Conservation (phyloP, 2,329 filamentous ascomycete species). For the Ophiostoma himal-ulmi region DNA sequence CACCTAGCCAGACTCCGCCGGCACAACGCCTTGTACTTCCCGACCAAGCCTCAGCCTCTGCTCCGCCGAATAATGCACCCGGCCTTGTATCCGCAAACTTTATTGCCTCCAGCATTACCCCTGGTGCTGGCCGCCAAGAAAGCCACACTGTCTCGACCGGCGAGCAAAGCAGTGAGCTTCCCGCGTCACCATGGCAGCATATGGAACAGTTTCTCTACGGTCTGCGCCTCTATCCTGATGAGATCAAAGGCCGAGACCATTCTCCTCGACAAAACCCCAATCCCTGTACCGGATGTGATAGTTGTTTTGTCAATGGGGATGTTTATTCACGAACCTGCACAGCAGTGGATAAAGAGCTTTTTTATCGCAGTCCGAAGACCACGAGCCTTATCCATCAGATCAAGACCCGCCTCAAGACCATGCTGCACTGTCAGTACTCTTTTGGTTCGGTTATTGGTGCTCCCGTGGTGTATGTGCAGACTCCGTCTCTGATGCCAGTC, state of each 20-base stretch:
- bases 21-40: not conserved
- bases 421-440: conserved; percentile 29
- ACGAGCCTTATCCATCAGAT: not conserved
- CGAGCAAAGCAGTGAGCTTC: not conserved
- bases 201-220: conserved; percentile 29
- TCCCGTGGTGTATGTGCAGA: conserved; percentile 25
- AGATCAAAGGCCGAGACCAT: conserved; percentile 11
- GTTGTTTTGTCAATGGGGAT: not conserved
- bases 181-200: conserved; percentile 29
- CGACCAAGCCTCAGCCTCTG: not conserved
- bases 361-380: not conserved
- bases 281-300: not conserved
- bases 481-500: not conserved
- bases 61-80: not conserved
- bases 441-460: conserved; percentile 30
- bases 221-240: not conserved
- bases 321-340: conserved; percentile 3
- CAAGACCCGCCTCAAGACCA: conserved; percentile 25
- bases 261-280: conserved; percentile 24
- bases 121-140: not conserved
- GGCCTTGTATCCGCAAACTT: not conserved
- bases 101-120: not conserved
- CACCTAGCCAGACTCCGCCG: not conserved
- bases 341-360: not conserved
- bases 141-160: not conserved